Evolutionary conservation across 352 stramenopile species (phyloP), one percentile per base, ranked within the genome.

Genomic region (Globisporangium yorkense): DNA sequence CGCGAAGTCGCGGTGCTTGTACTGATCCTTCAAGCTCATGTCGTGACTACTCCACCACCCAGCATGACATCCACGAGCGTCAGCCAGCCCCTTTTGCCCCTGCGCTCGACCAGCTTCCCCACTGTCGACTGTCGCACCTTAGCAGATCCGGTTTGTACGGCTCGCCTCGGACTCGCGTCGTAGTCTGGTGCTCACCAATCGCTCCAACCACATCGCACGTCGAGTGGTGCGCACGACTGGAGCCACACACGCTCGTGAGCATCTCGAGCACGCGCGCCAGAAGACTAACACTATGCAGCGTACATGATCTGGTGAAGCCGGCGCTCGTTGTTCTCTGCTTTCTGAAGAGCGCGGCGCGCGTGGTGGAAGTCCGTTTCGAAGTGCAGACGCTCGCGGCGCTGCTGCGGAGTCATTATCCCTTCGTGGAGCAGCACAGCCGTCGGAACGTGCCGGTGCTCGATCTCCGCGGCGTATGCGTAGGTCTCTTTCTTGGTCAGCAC

Each of bases 281-380:
- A n/a, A 18, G 21, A 43, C 12, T 37, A 46, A 7, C 7, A n/a
- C 0, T 21, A 9, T 20, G 35, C 9, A 37, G 57, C 73, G 39
- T 70, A 91, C 83, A 90, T 82, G 56, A 93, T 75, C 62, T 93
- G 80, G 13, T 86, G 74, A 0, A 89, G 67, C 21, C 80, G 77
- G 4, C 74, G 73, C 20, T 85, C 74, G 55, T 90, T 85, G 64
- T 75, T 68, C 43, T 89, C 74, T 6, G 70, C 66, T 13, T 69
- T 70, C n/a, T 84, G 74, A 3, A 89, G 63, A 10, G 80, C 71
- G 5, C 72, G 70, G 3, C 75, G 70, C 15, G 80, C 83, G 20
- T 61, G 67, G 56, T 82, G 64, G 54, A 80, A 84, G 16, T 82
- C 65, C 18, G 71, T 81, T 51, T 87, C 77, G 41, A 91, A 91